Evolutionary conservation across 352 stramenopile species (phyloP), one percentile per base, ranked within the genome.

Genomic region (Sclerospora graminicola): DNA sequence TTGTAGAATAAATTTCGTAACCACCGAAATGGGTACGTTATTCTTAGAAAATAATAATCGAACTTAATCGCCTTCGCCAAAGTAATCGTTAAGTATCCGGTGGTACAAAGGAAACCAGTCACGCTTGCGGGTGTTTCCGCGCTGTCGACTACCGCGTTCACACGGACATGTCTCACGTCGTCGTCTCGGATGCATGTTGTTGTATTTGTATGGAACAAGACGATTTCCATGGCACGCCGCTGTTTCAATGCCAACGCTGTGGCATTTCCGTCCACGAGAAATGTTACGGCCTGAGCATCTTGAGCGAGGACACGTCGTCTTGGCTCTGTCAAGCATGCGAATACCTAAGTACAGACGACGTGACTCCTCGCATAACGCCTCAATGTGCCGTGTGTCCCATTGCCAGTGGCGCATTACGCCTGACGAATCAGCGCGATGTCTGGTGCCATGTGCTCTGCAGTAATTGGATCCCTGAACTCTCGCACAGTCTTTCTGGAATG

Each of bases 391-490:
- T 84, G n/a, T 91, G 73, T 38, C 77, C 72, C 13, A 55, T 72
- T 13, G 63, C 67, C 24, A 82, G 82, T 26, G 84, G 84, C 13
- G 80, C 79, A 7, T 45, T 94, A 51, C 82, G 84, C 5, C 70
- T 52, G 6, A 84, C 79, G 8, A 70, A 45, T 20, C 65, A 87
- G 43, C 44, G 45, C 6, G 60, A 66, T 44, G 63, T 84, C 6
- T 89, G 83, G 81, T 72, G 69, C 30, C 84, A 95, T 55, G 68
- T 93, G 20, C 56, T 90, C 41, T 95, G 84, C 34, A 58, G 83
- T 30, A 78, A 86, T 38, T 95, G 84, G 84, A 80, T 93, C 31
- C 84, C 84, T 2, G 84, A 95, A 59, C 76, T 95, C 23, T 83
- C 63, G 37, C 74, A 87, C 48, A 84, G 71, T 16, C 51, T 84